Percentiles rank a stretch among this genome's conserved stretches.
These are phyloP conservation scores for Globisporangium splendens DNA, from an alignment of 352 stramenopile genomes.

Conservation along the genomic window DNA sequence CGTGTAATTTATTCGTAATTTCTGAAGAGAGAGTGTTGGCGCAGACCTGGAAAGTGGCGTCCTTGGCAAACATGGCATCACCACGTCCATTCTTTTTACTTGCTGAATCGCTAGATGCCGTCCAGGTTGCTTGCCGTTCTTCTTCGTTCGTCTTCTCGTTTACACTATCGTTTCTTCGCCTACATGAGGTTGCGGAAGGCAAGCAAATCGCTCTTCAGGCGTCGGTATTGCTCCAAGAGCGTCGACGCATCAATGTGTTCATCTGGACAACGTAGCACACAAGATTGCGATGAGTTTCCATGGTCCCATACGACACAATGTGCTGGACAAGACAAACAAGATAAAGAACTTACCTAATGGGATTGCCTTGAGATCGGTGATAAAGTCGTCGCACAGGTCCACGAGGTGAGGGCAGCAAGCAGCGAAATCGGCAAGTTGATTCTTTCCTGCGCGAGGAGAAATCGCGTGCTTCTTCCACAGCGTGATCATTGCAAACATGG, in stretches of 20 bases:
- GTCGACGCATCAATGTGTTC: constrained; percentile 49
- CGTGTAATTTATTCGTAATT: constrained; percentile 52
- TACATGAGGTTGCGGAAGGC: constrained; percentile 74
- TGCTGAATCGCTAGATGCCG: neutral
- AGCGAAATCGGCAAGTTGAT: constrained; percentile 69
- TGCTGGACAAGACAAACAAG: too few species aligned
- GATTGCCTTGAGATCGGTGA: constrained; percentile 77
- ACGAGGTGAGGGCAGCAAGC: constrained; percentile 75
- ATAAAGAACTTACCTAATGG: constrained; percentile 50
- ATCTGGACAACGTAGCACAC: constrained; percentile 32
- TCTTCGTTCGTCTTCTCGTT: constrained; percentile 1
- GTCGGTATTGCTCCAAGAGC: constrained; percentile 70
- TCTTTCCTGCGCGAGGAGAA: constrained; percentile 59
- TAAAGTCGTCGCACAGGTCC: constrained; percentile 73
- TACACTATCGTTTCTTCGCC: neutral
- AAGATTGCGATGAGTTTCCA: neutral
- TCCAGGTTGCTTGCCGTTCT: neutral
- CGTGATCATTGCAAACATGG: constrained; percentile 69
- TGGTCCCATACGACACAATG: too few species aligned
- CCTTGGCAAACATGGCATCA: neutral
- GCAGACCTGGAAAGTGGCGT: neutral
- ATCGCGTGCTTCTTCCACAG: constrained; percentile 84
- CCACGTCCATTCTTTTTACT: neutral
- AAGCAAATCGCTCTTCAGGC: constrained; percentile 68
- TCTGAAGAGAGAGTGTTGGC: neutral